Base-by-base conservation (phyloP, 495 filamentous ascomycete genomes). In the Darksidea phi region DNA sequence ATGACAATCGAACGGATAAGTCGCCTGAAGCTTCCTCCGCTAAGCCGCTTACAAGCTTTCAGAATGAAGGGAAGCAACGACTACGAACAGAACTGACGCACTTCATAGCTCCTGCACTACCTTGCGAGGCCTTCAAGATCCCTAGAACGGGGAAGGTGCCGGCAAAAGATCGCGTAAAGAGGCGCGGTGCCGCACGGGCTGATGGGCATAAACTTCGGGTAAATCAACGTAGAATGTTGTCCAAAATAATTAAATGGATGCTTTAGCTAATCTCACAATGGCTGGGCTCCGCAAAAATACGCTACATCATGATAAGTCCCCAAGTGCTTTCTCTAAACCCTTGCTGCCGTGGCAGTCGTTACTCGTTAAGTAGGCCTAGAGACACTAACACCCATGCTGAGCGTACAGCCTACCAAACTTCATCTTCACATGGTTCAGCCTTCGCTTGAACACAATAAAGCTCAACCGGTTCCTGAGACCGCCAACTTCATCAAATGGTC, bases 401-500 rank as follows among this genome's bases (percentile, higher is more conserved):
- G 28, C 3, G 4, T 10, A 10, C 10, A 10, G 28, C 28, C 28
- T 10, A 10, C 10, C 28, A 32, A 32, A 32, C 28, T 10, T 32
- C 28, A 32, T 32, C 28, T 10, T 10, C 28, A 32, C 28, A 4
- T 10, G 4, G 28, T 10, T 10, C 28, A 32, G 10, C 28, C 10
- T 32, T 10, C n/a, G n/a, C 3, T 32, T 10, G 4, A 32, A 32
- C 10, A 32, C 28, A 32, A 10, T 32, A 3, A 32, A 32, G 21
- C 25, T 48, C 24, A 63, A 45, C 60, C 60, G 23, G 66, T 69
- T 15, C 66, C 66, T 7, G 62, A 62, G 1, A 69, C 66, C 17
- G 66, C 66, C 8, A 69, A 54, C 90, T 99, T 99, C 95, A 99
- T 99, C 72, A 99, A 77, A 78, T 95, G 90, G 64, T 99, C 95